Conservation (phyloP, 352 stramenopile genomes). For the Globisporangium parvum region DNA sequence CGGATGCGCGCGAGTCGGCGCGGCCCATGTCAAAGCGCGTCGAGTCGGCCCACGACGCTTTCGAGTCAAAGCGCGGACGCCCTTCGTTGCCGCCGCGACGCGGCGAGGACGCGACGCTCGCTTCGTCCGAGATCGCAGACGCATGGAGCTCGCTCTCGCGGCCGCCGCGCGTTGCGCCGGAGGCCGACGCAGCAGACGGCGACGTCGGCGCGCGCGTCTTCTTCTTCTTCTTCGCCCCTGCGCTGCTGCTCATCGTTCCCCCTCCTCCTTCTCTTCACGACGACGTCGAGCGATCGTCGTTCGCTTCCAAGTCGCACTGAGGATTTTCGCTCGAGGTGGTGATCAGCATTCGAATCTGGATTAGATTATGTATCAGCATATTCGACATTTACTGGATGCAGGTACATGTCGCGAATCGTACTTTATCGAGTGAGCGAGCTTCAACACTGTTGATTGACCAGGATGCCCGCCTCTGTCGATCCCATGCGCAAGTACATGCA, state of each 20-base stretch:
- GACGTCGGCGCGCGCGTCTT: constrained; percentile 1
- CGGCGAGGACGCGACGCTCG: constrained; percentile 47
- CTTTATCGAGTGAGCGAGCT: no score
- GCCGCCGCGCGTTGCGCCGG: not conserved
- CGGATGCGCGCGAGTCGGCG: constrained; percentile 71
- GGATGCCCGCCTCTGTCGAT: no score
- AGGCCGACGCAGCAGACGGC: constrained; percentile 4
- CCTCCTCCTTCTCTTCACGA: no score
- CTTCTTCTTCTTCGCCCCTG: constrained; percentile 1
- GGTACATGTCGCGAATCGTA: no score
- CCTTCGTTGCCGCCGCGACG: constrained; percentile 25
- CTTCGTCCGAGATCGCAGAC: constrained; percentile 42
- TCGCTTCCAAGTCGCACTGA: no score
- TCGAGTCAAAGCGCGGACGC: constrained; percentile 75
- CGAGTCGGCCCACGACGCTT: constrained; percentile 79
- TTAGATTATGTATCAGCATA: no score
- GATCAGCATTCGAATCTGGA: no score
- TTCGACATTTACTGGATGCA: no score
- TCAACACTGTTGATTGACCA: no score
- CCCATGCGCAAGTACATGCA: no score
- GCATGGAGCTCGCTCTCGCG: constrained; percentile 4
- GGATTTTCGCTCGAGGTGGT: no score
- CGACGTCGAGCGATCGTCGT: no score
- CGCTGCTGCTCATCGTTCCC: constrained; percentile 5
- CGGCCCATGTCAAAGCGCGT: constrained; percentile 83